A percentile compares a stretch with the other conserved stretches of the same genome.
Evolutionary conservation across 805 yeast genomes (phyloP).

Genomic region (Henningerozyma blattae): DNA sequence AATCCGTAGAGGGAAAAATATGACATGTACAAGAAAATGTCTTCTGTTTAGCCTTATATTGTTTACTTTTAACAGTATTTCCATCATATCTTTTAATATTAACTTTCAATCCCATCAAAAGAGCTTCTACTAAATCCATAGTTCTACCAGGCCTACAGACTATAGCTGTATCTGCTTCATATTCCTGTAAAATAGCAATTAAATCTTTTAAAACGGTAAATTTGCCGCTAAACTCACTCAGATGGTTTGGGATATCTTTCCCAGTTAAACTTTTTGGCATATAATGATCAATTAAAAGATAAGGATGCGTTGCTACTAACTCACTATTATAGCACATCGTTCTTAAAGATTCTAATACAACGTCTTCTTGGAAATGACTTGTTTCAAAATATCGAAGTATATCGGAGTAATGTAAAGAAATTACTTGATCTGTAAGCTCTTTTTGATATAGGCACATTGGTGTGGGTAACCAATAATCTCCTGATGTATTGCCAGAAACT

Average conservation of each 20-base stretch:
- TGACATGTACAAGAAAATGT: conserved; percentile 28
- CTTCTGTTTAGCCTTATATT: conserved; percentile 22
- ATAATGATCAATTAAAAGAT: conserved; percentile 68
- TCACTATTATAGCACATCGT: conserved; percentile 67
- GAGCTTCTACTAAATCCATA: conserved; percentile 62
- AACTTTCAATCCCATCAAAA: conserved; percentile 50
- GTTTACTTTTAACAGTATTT: conserved; percentile 37
- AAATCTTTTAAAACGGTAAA: conserved; percentile 60
- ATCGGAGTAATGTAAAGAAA: conserved; percentile 83
- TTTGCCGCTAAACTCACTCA: conserved; percentile 76
- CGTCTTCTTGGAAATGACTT: conserved; percentile 34
- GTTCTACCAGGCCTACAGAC: conserved; percentile 59
- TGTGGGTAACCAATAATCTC: conserved; percentile 69
- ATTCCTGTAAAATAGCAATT: conserved; percentile 39
- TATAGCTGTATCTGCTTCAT: conserved; percentile 46
- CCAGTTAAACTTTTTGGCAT: conserved; percentile 69
- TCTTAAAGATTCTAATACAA: conserved; percentile 62
- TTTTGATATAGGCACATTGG: conserved; percentile 81
- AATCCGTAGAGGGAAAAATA: conserved; percentile 30
- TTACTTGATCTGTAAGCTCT: conserved; percentile 82
- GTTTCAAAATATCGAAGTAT: conserved; percentile 75
- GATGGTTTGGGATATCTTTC: conserved; percentile 56
- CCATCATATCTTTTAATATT: conserved; percentile 52
- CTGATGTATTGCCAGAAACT: conserved; percentile 22
- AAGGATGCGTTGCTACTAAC: conserved; percentile 82